A percentile compares a stretch with the other conserved stretches of the same genome.
Evolutionary conservation across 1,139 yeast species (phyloP).

Genomic region (Pneumocystis wakefieldiae): DNA sequence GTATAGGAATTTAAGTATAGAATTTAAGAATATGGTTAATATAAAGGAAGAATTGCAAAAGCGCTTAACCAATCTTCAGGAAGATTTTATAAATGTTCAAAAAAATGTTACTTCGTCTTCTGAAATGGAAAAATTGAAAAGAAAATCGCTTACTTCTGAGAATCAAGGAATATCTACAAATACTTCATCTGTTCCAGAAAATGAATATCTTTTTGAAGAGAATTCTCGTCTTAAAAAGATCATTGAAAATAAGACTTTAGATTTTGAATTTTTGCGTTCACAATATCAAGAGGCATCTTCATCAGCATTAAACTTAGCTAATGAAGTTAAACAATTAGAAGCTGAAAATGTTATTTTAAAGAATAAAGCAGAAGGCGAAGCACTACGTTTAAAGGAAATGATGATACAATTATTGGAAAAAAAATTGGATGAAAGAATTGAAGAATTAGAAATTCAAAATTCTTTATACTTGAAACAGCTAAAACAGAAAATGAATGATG

Average conservation of each 20-base stretch:
- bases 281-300: constrained; percentile 1
- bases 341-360: background rate
- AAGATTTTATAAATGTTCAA: background rate
- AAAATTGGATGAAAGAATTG: constrained; percentile 1
- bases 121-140: background rate
- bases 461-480: constrained; percentile 4
- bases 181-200: background rate
- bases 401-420: background rate
- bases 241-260: background rate
- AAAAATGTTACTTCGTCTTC: background rate
- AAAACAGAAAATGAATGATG: background rate
- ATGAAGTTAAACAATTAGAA: background rate
- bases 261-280: background rate
- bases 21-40: background rate
- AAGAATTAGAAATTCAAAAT: constrained; percentile 3
- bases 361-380: background rate
- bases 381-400: background rate
- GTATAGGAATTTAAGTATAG: background rate
- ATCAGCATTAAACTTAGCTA: background rate
- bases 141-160: background rate
- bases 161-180: background rate
- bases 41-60: background rate
- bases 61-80: background rate
- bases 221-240: background rate
- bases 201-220: background rate